phyloP scores from a whole-genome alignment of 768 basidiomycete genomes.

The Gymnopilus dilepis region DNA sequence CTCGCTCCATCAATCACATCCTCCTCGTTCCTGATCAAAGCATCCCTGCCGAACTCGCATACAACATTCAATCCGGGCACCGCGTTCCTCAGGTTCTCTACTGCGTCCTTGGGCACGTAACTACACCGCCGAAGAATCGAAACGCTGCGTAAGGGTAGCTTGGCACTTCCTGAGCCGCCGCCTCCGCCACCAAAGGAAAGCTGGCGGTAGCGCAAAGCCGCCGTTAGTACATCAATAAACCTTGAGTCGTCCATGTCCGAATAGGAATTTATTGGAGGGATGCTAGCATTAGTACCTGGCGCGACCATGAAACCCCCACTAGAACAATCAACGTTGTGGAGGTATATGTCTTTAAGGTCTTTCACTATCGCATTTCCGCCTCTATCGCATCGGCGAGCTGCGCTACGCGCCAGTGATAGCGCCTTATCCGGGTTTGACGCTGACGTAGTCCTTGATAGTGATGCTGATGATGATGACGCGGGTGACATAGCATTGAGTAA shows the following conservation, averaged over 20 bases:
- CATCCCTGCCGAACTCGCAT: conserved; percentile 34
- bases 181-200: conserved; percentile 17
- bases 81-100: conserved; percentile 31
- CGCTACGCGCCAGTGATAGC: neutral
- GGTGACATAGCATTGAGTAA: conserved; percentile 39
- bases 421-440: neutral
- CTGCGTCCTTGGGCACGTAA: conserved; percentile 30
- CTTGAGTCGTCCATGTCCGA: conserved; percentile 45
- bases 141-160: conserved; percentile 37
- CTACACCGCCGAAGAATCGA: conserved; percentile 38
- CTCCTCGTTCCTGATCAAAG: conserved; percentile 27
- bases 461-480: neutral
- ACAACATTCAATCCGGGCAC: conserved; percentile 36
- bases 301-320: conserved; percentile 47
- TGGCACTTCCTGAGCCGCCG: conserved; percentile 1
- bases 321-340: conserved; percentile 44
- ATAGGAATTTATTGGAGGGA: conserved; percentile 36
- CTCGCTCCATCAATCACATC: conserved; percentile 28
- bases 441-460: neutral
- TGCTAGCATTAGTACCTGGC: conserved; percentile 13
- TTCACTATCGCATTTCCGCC: conserved; percentile 35
- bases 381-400: conserved; percentile 17
- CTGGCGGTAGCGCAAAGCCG: conserved; percentile 36
- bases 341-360: conserved; percentile 41
- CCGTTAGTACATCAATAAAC: conserved; percentile 44